phyloP scores from a whole-genome alignment of 2,329 filamentous ascomycete species.

The Botrytis squamosa region DNA sequence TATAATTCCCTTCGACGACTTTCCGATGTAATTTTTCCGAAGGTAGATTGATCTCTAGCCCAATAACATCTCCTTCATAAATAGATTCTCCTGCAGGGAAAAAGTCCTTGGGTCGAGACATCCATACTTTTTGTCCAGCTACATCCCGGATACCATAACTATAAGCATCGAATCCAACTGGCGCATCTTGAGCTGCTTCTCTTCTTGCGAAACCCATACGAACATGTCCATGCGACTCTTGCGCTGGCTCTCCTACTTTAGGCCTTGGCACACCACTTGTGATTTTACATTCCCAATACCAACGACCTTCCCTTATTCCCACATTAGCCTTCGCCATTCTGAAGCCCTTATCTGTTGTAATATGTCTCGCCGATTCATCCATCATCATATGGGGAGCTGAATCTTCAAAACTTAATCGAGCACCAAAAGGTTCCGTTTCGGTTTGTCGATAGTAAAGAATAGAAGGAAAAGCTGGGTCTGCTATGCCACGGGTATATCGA shows the following conservation, averaged over 20 bases:
- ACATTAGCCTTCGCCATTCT: conserved; percentile 89
- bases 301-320: conserved; percentile 80
- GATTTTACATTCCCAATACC: conserved; percentile 93
- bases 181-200: conserved; percentile 78
- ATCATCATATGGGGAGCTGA: conserved; percentile 83
- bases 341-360: conserved; percentile 92
- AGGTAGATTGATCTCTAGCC: conserved; percentile 87
- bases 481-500: conserved; percentile 86
- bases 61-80: conserved; percentile 88
- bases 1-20: conserved; percentile 82
- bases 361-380: conserved; percentile 68
- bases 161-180: conserved; percentile 86
- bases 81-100: conserved; percentile 77
- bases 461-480: conserved; percentile 82
- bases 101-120: conserved; percentile 90
- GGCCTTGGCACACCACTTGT: conserved; percentile 66
- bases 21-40: conserved; percentile 83
- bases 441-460: conserved; percentile 87
- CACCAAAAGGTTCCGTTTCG: conserved; percentile 77
- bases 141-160: conserved; percentile 92
- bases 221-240: conserved; percentile 54
- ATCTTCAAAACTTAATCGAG: conserved; percentile 91
- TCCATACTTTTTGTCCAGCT: conserved; percentile 86
- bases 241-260: conserved; percentile 31
- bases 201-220: conserved; percentile 83